Base-by-base conservation (phyloP, 805 yeast genomes). In the Starmerella potacharoeniae region DNA sequence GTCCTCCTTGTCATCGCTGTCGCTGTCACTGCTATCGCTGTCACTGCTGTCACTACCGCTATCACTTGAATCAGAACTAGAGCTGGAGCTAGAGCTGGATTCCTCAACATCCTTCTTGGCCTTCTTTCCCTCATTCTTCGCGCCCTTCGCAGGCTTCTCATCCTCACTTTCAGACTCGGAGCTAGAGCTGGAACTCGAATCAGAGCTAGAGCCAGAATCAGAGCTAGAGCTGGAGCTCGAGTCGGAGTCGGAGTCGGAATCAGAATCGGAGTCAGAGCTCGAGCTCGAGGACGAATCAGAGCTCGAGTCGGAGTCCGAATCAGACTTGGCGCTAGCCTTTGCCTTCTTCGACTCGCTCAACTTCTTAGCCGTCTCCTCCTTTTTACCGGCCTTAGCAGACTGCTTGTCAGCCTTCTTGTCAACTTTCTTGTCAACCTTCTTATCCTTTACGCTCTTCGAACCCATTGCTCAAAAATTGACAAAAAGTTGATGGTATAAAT, bases 221-320 rank as follows among this genome's bases (percentile, higher is more conserved):
- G 57, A 31, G 45, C 30, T 14, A 45, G 53, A 45, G 58, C 40
- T 49, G 37, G 66, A 60, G 46, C 57, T 62, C 28, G 68, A 62
- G 53, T 59, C 64, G 36, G 71, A 66, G 48, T 59, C 62, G 41
- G 67, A 64, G 49, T 58, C 69, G 34, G 72, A 66, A 41, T 64
- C 47, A 8, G 58, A 54, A 41, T 51, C 57, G 6, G 56, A 48
- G 39, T 52, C 49, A 44, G 68, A 63, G 36, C 47, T 53, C 29
- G 60, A 54, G 33, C 63, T 65, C 40, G 71, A 64, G 48, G 60
- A 6, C 34, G 57, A 50, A 30, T 42, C 66, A 22, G 22, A 22
- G 22, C 22, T 22, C 30, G 72, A 65, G 40, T 51, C 41, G 46
- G 58, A 35, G 43, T 31, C 43, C 44, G 58, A 51, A 55, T 46